Evolutionary conservation across 305 asterid genomes (phyloP), one percentile per base, ranked within the genome.

Genomic region (Lippia alba): DNA sequence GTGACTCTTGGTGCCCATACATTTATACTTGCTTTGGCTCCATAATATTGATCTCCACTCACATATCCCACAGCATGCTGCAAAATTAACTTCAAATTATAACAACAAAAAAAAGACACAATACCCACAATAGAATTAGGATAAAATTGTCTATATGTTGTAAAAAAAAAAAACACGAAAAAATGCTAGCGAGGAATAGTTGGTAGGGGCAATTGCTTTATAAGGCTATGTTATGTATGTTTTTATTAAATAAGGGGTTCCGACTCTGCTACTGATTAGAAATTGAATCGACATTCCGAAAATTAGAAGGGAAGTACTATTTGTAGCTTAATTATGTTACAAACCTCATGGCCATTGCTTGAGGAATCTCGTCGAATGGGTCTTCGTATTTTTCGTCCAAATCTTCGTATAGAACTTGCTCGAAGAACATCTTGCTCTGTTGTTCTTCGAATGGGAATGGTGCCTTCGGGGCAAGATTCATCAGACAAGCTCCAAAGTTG

Each of bases 51-150:
- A 41, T 86, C 76, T 72, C 99, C 98, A 70, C 72, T 86, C 39
- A 89, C 99, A 83, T 90, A 92, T 34, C 98, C 99, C 34, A 92
- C 97, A 6, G 99, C 99, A 84, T 95, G 99, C 99, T 95, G 84
- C 17, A 71, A 67, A 74, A 60, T 53, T 17, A 40, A 44, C 8
- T 44, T 14, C 40, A 57, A 53, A 12, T 8, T 10, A 2, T n/a
- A 8, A 33, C 6, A 15, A 56, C 56, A 39, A 16, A 51, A 32
- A 44, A 3, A 58, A n/a, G 1, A 3, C n/a, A 12, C 0, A n/a
- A n/a, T 49, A 1, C 6, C 18, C 18, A 49, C 30, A 4, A 49
- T 14, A n/a, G 4, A 3, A 2, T 49, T 14, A n/a, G 15, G 5
- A 46, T 46, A 46, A 12, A 6, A 1, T 46, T 9, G 51, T 3